Evolutionary conservation across 2,329 filamentous ascomycete genomes (phyloP), one percentile per base, ranked within the genome.

Genomic region (Aspergillus neoniger): DNA sequence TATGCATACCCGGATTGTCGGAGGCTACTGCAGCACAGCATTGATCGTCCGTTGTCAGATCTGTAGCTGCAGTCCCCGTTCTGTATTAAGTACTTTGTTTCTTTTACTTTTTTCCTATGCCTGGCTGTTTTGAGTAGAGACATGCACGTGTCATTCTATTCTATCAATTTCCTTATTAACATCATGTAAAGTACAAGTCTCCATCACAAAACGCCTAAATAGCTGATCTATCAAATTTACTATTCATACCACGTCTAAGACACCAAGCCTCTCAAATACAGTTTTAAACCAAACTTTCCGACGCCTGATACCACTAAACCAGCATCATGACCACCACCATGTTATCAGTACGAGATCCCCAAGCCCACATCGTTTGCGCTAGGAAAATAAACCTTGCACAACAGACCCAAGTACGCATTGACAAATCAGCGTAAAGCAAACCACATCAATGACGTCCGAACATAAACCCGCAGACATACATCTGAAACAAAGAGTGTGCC

Each of bases 1-100:
- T 76, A 32, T 63, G 57, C 17, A 38, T 75, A 41, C 54, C 60
- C 15, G 61, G 55, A 12, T 53, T 54, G 19, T 65, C 64, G 54
- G 10, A 10, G 25, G 10, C 17, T n/a, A 9, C 12, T 14, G 14
- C 25, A 17, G 7, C 10, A 48, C n/a, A 8, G 8, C 17, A 21
- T 58, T 36, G 23, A 25, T 41, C 10, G 15, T 55, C 6, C 23
- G 44, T 49, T 49, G 15, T 15, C 12, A 44, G 7, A 8, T 2
- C 41, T 14, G 10, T 44, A 21, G 41, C 12, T 14, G 41, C 19
- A 19, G 21, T 15, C 41, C 10, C 21, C 17, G 14, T 2, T 43
- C 17, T 43, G 41, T 44, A 44, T 28, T 7, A 36, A 39, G 28
- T 38, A 15, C n/a, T 57, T 21, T n/a, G 5, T 41, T 44, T 52